Percentiles rank a stretch among this genome's conserved stretches.
phyloP scores from a whole-genome alignment of 2,329 filamentous ascomycete species.

The Clonostachys rhizophaga region DNA sequence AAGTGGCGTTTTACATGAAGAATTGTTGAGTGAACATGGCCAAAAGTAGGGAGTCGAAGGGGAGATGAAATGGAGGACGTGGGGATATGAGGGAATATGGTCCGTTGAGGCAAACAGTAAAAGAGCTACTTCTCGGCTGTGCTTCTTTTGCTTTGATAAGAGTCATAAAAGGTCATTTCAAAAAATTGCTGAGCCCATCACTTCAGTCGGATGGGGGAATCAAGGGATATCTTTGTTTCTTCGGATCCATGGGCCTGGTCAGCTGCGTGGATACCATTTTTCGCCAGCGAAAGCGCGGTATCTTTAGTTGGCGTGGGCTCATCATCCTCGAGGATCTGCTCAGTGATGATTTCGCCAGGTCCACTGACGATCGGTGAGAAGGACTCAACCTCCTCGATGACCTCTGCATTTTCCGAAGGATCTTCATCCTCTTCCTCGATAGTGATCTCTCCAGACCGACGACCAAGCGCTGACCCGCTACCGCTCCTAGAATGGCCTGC shows the following conservation, averaged over 20 bases:
- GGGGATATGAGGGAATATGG: no score
- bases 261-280: neutral
- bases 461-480: constrained; percentile 58
- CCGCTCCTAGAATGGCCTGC: constrained; percentile 46
- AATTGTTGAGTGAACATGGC: no score
- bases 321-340: constrained; percentile 40
- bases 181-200: neutral
- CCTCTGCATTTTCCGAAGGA: constrained; percentile 30
- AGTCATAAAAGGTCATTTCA: neutral
- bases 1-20: no score
- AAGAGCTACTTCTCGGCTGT: neutral
- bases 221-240: neutral
- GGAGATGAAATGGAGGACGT: no score
- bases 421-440: constrained; percentile 64
- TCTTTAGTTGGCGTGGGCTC: constrained; percentile 13
- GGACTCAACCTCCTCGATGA: constrained; percentile 53
- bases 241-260: neutral
- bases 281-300: no score
- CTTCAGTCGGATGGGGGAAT: neutral
- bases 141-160: neutral
- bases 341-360: constrained; percentile 37
- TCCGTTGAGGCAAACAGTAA: neutral
- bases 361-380: constrained; percentile 46
- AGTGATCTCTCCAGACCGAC: constrained; percentile 71
- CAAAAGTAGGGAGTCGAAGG: no score